Evolutionary conservation across 257 asterid genomes (phyloP).

Genomic region (Pogostemon cablin): DNA sequence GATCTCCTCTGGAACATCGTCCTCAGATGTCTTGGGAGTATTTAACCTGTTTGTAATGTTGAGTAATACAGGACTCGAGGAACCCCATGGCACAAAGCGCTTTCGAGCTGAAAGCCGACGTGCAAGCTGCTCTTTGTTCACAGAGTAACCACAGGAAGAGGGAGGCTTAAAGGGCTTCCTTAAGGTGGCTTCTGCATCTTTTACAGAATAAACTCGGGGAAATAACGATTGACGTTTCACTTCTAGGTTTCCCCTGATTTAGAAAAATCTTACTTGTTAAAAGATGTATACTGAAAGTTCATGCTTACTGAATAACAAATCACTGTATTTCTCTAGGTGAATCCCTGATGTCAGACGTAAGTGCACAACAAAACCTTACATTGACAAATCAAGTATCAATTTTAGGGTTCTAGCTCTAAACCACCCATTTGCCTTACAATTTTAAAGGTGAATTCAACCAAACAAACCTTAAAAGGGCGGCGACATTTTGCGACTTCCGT

Average conservation of each 20-base stretch:
- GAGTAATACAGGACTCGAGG: conserved; percentile 65
- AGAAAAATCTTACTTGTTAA: conserved; percentile 27
- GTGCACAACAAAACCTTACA: background rate
- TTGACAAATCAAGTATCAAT: conserved; percentile 26
- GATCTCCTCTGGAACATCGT: conserved; percentile 52
- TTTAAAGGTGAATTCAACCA: too few species aligned
- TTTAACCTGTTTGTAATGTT: conserved; percentile 62
- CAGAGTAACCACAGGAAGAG: conserved; percentile 69
- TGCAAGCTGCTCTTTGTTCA: conserved; percentile 62
- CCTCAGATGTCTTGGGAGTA: conserved; percentile 44
- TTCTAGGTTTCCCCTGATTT: conserved; percentile 75
- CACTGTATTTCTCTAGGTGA: conserved; percentile 1
- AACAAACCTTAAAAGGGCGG: conserved; percentile 70
- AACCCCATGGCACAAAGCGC: conserved; percentile 97
- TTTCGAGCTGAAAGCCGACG: conserved; percentile 90
- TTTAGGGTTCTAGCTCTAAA: conserved; percentile 37
- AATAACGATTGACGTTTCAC: conserved; percentile 84
- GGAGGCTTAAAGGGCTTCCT: conserved; percentile 96
- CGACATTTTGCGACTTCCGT: conserved; percentile 65
- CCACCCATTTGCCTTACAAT: conserved; percentile 16
- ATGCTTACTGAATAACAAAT: background rate
- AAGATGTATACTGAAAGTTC: conserved; percentile 1
- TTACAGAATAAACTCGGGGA: conserved; percentile 85
- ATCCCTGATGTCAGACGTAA: background rate
- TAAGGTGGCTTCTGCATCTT: conserved; percentile 58